Conservation (phyloP, 495 filamentous ascomycete species). For the Penicillium waksmanii region DNA sequence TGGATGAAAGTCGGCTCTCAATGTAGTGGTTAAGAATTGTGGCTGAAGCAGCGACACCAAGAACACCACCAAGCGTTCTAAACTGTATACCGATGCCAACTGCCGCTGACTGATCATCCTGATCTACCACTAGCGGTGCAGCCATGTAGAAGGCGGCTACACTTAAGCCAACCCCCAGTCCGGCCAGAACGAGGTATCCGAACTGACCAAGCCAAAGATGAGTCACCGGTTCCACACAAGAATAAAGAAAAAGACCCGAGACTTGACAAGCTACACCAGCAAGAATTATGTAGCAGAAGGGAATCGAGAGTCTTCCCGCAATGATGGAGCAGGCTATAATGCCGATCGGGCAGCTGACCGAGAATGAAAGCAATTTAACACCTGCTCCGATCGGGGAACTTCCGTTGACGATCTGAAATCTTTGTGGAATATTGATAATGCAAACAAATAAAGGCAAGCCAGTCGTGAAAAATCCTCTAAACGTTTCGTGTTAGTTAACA, state of each 20-base stretch:
- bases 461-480: conserved; percentile 47
- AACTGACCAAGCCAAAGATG: conserved; percentile 39
- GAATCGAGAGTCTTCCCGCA: conserved; percentile 38
- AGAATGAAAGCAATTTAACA: conserved; percentile 50
- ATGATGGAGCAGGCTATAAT: conserved; percentile 22
- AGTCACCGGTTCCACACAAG: conserved; percentile 30
- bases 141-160: conserved; percentile 56
- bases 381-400: conserved; percentile 42
- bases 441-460: conserved; percentile 58
- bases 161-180: conserved; percentile 55
- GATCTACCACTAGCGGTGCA: conserved; percentile 48
- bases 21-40: conserved; percentile 32
- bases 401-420: conserved; percentile 58
- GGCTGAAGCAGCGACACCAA: conserved; percentile 31
- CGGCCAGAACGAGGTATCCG: conserved; percentile 57
- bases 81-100: conserved; percentile 28
- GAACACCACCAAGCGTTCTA: conserved; percentile 34
- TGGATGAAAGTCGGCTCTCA: conserved; percentile 8
- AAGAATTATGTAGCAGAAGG: conserved; percentile 49
- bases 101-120: conserved; percentile 29
- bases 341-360: conserved; percentile 30
- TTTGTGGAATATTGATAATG: conserved; percentile 58
- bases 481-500: neutral
- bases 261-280: conserved; percentile 47
- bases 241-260: conserved; percentile 52